phyloP scores from a whole-genome alignment of 495 filamentous ascomycete genomes.

The Aspergillus campestris region DNA sequence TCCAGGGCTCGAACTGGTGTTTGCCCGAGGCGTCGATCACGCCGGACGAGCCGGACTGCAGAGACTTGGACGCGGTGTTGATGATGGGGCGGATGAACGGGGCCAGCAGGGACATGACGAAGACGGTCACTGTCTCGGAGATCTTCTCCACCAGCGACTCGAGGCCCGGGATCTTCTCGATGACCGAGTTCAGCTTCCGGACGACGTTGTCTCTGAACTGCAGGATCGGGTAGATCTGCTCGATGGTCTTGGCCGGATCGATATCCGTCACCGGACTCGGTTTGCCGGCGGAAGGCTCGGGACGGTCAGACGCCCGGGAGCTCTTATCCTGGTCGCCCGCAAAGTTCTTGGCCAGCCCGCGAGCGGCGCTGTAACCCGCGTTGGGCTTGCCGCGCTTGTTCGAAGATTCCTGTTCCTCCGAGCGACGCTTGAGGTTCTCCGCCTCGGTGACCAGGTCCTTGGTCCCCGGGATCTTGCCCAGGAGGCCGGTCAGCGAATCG shows the following conservation, averaged over 20 bases:
- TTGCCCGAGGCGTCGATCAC: slow-evolving; percentile 73
- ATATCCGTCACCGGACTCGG: slow-evolving; percentile 57
- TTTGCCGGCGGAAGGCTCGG: slow-evolving; percentile 24
- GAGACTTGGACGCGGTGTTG: slow-evolving; percentile 66
- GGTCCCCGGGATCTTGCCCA: slow-evolving; percentile 72
- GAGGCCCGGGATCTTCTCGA: slow-evolving; percentile 87
- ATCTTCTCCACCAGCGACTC: slow-evolving; percentile 82
- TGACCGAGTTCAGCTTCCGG: slow-evolving; percentile 66
- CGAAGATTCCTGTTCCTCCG: slow-evolving; percentile 63
- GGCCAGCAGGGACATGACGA: slow-evolving; percentile 79
- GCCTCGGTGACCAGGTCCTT: slow-evolving; percentile 72
- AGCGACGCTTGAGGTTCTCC: slow-evolving; percentile 60
- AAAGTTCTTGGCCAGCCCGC: slow-evolving; percentile 4
- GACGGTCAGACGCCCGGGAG: slow-evolving; percentile 7
- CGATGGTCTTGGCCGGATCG: slow-evolving; percentile 71
- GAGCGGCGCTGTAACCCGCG: slow-evolving; percentile 21
- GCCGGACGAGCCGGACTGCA: slow-evolving; percentile 74
- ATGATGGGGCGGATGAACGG: slow-evolving; percentile 90
- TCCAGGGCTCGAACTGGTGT: slow-evolving; percentile 89
- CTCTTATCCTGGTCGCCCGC: slow-evolving; percentile 1
- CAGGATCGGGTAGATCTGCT: slow-evolving; percentile 89
- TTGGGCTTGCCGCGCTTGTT: slow-evolving; percentile 36
- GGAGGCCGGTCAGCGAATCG: slow-evolving; percentile 57
- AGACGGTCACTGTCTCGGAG: slow-evolving; percentile 81
- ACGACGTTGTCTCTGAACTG: slow-evolving; percentile 92